These are phyloP conservation scores for Salvia miltiorrhiza DNA, from an alignment of 257 asterid species.

Conservation along the genomic window DNA sequence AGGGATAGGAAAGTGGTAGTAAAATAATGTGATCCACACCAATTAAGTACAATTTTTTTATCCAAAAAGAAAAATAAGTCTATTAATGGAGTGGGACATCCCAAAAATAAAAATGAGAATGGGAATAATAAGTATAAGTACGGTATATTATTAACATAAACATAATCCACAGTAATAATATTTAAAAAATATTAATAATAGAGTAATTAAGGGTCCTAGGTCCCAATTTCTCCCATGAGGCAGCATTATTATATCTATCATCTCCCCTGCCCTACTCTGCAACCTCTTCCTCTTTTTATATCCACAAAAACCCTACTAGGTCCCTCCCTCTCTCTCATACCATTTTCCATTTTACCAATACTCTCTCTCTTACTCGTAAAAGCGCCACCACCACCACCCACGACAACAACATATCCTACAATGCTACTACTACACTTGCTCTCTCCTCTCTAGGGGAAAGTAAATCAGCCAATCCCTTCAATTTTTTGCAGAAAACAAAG, in stretches of 20 bases:
- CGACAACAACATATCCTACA: background rate
- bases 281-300: conserved; percentile 15
- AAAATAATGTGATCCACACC: too few species aligned
- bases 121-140: too few species aligned
- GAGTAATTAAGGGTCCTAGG: background rate
- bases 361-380: conserved; percentile 3
- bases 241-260: background rate
- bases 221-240: background rate
- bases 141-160: too few species aligned
- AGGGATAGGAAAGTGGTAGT: too few species aligned
- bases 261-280: conserved; percentile 10
- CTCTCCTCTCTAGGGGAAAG: conserved; percentile 41
- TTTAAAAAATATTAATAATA: too few species aligned
- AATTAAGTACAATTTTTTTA: too few species aligned
- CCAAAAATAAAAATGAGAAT: too few species aligned
- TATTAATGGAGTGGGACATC: too few species aligned
- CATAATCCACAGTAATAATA: too few species aligned
- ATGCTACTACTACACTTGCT: conserved; percentile 10
- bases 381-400: background rate
- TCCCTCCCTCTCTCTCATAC: background rate
- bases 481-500: conserved; percentile 35
- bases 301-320: conserved; percentile 27
- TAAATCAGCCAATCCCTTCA: conserved; percentile 35
- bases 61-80: too few species aligned
- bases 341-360: background rate